Percentiles rank a stretch among this genome's conserved stretches.
Conservation (phyloP, 352 stramenopile species). For the Globisporangium acanthophoron region DNA sequence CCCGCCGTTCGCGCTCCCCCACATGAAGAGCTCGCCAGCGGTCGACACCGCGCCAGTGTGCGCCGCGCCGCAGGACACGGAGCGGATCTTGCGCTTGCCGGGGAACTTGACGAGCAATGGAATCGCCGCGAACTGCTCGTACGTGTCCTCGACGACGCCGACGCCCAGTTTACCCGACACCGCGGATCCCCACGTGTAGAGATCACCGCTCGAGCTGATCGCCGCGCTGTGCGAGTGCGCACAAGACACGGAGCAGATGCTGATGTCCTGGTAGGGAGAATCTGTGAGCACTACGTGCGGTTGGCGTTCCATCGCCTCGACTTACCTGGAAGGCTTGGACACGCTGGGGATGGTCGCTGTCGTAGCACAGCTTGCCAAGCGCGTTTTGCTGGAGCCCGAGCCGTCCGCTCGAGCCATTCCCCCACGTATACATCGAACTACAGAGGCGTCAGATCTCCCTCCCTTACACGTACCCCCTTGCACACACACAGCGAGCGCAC, state of each 20-base stretch:
- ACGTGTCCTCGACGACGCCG: constrained; percentile 70
- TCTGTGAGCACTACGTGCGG: constrained; percentile 1
- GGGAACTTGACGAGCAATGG: constrained; percentile 71
- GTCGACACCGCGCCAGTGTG: constrained; percentile 75
- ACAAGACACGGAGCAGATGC: constrained; percentile 45
- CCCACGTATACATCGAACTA: constrained; percentile 89
- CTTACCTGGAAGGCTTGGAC: constrained; percentile 47
- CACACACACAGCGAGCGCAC: constrained; percentile 15
- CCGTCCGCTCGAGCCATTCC: constrained; percentile 72
- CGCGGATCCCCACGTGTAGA: constrained; percentile 89
- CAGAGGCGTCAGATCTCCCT: not conserved
- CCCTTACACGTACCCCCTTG: not conserved
- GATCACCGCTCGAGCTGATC: constrained; percentile 55
- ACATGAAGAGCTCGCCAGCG: constrained; percentile 79
- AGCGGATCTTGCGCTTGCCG: constrained; percentile 50
- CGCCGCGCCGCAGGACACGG: constrained; percentile 85
- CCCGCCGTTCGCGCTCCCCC: constrained; percentile 90
- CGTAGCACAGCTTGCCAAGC: constrained; percentile 45
- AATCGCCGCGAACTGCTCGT: constrained; percentile 73
- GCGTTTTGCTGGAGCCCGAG: constrained; percentile 68
- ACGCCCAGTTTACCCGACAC: constrained; percentile 85
- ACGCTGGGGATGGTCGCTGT: constrained; percentile 54
- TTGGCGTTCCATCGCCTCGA: constrained; percentile 9
- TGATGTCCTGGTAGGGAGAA: constrained; percentile 23
- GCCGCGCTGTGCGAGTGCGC: constrained; percentile 88